Evolutionary conservation across 23 red algal genomes (phyloP), one percentile per base, ranked within the genome.

Genomic region (Gracilaria domingensis): DNA sequence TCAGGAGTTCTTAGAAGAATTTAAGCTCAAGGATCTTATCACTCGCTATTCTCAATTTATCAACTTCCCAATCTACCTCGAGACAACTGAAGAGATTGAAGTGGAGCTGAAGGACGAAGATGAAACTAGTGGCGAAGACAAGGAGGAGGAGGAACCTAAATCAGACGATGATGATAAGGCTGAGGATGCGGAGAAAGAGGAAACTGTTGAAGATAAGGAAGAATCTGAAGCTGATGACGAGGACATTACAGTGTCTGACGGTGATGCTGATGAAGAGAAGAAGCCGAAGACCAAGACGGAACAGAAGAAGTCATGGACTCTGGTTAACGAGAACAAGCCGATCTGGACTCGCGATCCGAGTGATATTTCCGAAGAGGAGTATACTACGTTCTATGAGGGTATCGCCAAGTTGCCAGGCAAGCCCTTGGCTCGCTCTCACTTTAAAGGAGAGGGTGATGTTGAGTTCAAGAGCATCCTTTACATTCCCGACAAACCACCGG

Each of bases 361-460:
- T 48, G 86, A 91, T 21, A 79, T 98, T 24, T 85, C 85, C 9
- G 74, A 92, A 34, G 92, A 98, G 39, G 96, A 98, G 51, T 98
- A 98, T 81, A 76, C 50, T 26, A 55, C 56, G 0, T 98, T 98
- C 45, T 98, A 84, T 28, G 80, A 96, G 26, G 67, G 62, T 32
- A 80, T 95, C 47, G 80, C 86, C 58, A 88, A 88, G 55, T 23
- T 86, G 51, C 83, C 80, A 0, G 93, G 87, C 44, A 73, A 77
- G 34, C 93, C 95, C 4, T 23, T 95, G 36, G 87, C 85, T 14
- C 82, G 84, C 47, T 64, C 96, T 11, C 96, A 98, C 81, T 98
- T 98, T 38, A 93, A 88, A 26, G 96, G 85, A 17, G 96, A 98
- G 87, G 96, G 96, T 64, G 96, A 98, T 30, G 88, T 98, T 21